Evolutionary conservation across 805 yeast species (phyloP).

Genomic region (Ogataea dorogensis): DNA sequence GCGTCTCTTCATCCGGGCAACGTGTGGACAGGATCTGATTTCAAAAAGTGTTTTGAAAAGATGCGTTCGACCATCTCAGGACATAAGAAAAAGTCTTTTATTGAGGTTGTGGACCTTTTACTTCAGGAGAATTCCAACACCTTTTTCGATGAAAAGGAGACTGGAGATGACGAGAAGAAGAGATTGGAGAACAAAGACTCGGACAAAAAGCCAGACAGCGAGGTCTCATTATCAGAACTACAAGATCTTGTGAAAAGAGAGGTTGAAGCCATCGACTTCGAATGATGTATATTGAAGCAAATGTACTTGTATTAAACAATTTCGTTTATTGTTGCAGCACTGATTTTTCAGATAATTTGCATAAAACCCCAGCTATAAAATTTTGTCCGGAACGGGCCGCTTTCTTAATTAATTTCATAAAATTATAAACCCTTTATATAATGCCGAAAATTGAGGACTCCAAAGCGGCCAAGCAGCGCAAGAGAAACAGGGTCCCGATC

Average conservation of each 20-base stretch:
- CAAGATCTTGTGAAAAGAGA: conserved; percentile 22
- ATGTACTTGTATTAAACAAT: conserved; percentile 1
- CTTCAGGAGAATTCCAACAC: conserved; percentile 14
- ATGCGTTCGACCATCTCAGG: conserved; percentile 54
- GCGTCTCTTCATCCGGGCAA: conserved; percentile 44
- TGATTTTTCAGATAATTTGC: conserved; percentile 21
- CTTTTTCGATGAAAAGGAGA: conserved; percentile 4
- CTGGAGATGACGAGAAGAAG: conserved; percentile 3
- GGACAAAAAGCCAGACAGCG: conserved; percentile 9
- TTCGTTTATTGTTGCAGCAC: conserved; percentile 3
- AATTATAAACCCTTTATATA: neutral
- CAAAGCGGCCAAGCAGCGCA: conserved; percentile 29
- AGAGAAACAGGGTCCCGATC: conserved; percentile 39
- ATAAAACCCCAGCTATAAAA: conserved; percentile 1
- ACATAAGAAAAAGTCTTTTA: conserved; percentile 38
- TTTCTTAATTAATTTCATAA: neutral
- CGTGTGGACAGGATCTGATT: conserved; percentile 60
- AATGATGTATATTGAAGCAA: conserved; percentile 7
- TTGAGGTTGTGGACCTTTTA: conserved; percentile 31
- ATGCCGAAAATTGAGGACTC: conserved; percentile 17
- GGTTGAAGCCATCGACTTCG: conserved; percentile 21
- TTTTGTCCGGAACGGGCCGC: conserved; percentile 6
- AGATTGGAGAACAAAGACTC: conserved; percentile 6
- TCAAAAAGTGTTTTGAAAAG: conserved; percentile 58
- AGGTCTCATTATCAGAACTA: conserved; percentile 19